Evolutionary conservation across 345 rosid genomes (phyloP).

Genomic region (Aegle marmelos): DNA sequence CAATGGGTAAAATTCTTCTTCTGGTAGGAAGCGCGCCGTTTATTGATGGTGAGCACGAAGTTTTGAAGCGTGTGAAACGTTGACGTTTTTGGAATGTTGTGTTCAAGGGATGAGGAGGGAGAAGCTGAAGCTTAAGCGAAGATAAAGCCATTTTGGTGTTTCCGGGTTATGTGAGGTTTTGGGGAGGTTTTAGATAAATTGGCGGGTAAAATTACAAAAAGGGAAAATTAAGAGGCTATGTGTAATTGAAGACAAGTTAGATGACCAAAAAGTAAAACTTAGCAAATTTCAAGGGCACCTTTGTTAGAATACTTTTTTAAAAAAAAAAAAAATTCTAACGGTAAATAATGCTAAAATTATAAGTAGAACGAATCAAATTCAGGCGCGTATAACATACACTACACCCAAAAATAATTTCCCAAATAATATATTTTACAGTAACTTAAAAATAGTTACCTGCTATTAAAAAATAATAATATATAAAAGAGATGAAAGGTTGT

Average conservation of each 20-base stretch:
- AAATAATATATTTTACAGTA: too few species aligned
- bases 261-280: background rate
- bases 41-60: conserved; percentile 13
- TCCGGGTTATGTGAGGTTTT: conserved; percentile 13
- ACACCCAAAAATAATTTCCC: too few species aligned
- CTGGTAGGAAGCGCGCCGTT: conserved; percentile 12
- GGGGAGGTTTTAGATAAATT: conserved; percentile 29
- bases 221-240: background rate
- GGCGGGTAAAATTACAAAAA: background rate
- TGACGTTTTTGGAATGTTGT: conserved; percentile 14
- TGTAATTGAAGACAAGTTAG: background rate
- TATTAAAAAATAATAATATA: too few species aligned
- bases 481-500: too few species aligned
- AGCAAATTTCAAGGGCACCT: background rate
- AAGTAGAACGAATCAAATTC: too few species aligned
- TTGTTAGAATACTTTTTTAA: background rate
- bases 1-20: conserved; percentile 11
- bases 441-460: too few species aligned
- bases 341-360: background rate
- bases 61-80: conserved; percentile 13
- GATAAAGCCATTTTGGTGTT: conserved; percentile 39
- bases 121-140: conserved; percentile 35
- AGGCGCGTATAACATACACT: too few species aligned
- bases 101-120: conserved; percentile 23
- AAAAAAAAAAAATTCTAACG: too few species aligned